These are phyloP conservation scores for Marasmius fiardii DNA, from an alignment of 1,284 basidiomycete species.

Conservation along the genomic window DNA sequence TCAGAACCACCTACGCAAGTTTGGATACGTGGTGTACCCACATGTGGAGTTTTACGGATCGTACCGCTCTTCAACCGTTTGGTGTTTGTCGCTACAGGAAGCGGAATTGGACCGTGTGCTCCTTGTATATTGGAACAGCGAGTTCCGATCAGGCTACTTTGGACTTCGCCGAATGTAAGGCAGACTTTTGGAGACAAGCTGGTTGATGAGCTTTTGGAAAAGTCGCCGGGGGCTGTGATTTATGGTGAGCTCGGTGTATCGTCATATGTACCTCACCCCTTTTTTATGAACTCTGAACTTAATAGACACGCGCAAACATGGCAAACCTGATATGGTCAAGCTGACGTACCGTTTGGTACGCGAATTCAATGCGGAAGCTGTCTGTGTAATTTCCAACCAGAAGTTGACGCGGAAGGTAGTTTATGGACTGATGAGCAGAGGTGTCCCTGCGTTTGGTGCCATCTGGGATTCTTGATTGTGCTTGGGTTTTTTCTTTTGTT, in stretches of 20 bases:
- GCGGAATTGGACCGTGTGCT: slow-evolving; percentile 57
- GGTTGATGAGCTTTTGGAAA: slow-evolving; percentile 48
- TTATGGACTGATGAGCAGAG: slow-evolving; percentile 55
- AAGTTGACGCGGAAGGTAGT: slow-evolving; percentile 57
- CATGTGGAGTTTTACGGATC: slow-evolving; percentile 53
- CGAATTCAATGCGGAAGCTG: slow-evolving; percentile 60
- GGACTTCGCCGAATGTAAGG: slow-evolving; percentile 57
- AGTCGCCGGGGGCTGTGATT: slow-evolving; percentile 50
- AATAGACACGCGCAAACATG: slow-evolving; percentile 53
- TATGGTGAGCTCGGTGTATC: slow-evolving; percentile 35
- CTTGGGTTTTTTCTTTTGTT: too few relatives aligned
- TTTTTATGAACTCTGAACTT: neutral
- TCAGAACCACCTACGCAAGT: slow-evolving; percentile 47
- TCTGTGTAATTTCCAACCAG: slow-evolving; percentile 61
- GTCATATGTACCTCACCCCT: too few relatives aligned
- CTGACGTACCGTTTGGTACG: slow-evolving; percentile 50
- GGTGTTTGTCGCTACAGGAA: slow-evolving; percentile 60
- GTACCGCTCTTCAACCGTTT: slow-evolving; percentile 53
- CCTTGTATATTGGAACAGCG: slow-evolving; percentile 47
- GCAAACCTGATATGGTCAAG: slow-evolving; percentile 62
- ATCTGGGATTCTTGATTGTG: slow-evolving; percentile 46
- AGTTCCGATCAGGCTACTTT: slow-evolving; percentile 50
- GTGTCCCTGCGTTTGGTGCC: slow-evolving; percentile 57
- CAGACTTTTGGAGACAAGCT: slow-evolving; percentile 56
- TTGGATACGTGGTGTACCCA: slow-evolving; percentile 59